These are phyloP conservation scores for Salvia rosmarinus DNA, from an alignment of 257 asterid genomes.

Conservation along the genomic window DNA sequence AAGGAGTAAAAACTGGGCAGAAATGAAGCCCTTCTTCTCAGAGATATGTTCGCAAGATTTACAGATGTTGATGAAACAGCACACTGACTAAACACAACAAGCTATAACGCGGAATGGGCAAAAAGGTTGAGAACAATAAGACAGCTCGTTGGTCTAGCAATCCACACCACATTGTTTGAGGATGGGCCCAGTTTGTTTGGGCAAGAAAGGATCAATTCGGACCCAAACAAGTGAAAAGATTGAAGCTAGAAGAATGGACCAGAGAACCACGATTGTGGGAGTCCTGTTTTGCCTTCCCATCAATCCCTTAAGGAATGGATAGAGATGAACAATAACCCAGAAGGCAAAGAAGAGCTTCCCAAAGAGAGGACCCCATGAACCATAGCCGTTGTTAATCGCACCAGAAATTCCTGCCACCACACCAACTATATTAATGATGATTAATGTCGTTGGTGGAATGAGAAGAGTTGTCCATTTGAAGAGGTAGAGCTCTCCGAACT, in stretches of 20 bases:
- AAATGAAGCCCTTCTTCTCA: conserved; percentile 26
- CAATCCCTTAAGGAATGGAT: conserved; percentile 84
- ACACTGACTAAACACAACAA: conserved; percentile 27
- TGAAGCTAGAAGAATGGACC: conserved; percentile 85
- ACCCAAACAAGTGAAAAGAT: conserved; percentile 86
- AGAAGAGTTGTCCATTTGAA: conserved; percentile 93
- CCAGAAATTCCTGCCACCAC: conserved; percentile 82
- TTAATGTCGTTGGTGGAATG: conserved; percentile 79
- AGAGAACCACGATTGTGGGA: conserved; percentile 83
- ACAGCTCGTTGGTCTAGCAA: conserved; percentile 46
- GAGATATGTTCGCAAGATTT: conserved; percentile 29
- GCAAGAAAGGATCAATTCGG: conserved; percentile 82
- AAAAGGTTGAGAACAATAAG: conserved; percentile 36
- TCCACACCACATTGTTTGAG: conserved; percentile 87
- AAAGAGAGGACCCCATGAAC: conserved; percentile 82
- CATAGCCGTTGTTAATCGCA: conserved; percentile 76
- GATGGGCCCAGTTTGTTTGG: conserved; percentile 80
- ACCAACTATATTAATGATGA: conserved; percentile 78
- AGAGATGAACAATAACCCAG: conserved; percentile 86
- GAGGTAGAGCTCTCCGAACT: conserved; percentile 51
- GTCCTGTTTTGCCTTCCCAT: conserved; percentile 89
- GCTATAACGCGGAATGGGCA: conserved; percentile 33
- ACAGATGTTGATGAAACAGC: conserved; percentile 28
- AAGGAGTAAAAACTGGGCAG: conserved; percentile 22
- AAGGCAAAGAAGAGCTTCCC: conserved; percentile 80